phyloP scores from a whole-genome alignment of 2,329 filamentous ascomycete species.

The Paracorniculantispora psalliotae region DNA sequence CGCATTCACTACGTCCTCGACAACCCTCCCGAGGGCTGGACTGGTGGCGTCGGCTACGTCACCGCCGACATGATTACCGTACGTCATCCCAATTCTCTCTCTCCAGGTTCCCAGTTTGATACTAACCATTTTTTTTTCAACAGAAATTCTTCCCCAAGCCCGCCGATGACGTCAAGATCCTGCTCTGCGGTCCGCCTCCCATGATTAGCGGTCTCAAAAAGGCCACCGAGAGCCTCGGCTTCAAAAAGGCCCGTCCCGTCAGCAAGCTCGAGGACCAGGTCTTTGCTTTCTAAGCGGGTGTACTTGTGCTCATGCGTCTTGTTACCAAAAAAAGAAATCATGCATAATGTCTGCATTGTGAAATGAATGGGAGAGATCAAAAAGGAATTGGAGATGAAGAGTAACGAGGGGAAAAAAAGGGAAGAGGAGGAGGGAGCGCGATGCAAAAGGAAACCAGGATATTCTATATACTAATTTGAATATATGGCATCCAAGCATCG shows the following conservation, averaged over 20 bases:
- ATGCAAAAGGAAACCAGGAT: background rate
- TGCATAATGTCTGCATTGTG: background rate
- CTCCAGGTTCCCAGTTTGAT: too few relatives aligned
- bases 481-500: background rate
- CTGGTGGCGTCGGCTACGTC: slow-evolving; percentile 88
- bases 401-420: background rate
- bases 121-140: slow-evolving; percentile 19
- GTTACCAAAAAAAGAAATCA: background rate
- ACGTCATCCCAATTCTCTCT: slow-evolving; percentile 24
- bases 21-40: slow-evolving; percentile 89
- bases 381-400: too few relatives aligned
- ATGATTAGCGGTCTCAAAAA: slow-evolving; percentile 99
- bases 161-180: slow-evolving; percentile 82
- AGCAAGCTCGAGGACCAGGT: slow-evolving; percentile 98
- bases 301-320: too few relatives aligned
- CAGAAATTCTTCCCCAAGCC: slow-evolving; percentile 77
- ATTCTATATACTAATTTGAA: background rate
- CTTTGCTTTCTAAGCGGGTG: slow-evolving; percentile 69
- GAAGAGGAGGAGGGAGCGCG: background rate
- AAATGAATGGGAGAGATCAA: background rate
- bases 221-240: slow-evolving; percentile 81
- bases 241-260: slow-evolving; percentile 85
- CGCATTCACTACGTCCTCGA: slow-evolving; percentile 93
- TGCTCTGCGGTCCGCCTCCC: slow-evolving; percentile 91
- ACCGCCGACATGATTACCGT: slow-evolving; percentile 94